Percentiles rank a stretch among this genome's conserved stretches.
phyloP scores from a whole-genome alignment of 1,284 basidiomycete species.

The Trichosporon inkin region DNA sequence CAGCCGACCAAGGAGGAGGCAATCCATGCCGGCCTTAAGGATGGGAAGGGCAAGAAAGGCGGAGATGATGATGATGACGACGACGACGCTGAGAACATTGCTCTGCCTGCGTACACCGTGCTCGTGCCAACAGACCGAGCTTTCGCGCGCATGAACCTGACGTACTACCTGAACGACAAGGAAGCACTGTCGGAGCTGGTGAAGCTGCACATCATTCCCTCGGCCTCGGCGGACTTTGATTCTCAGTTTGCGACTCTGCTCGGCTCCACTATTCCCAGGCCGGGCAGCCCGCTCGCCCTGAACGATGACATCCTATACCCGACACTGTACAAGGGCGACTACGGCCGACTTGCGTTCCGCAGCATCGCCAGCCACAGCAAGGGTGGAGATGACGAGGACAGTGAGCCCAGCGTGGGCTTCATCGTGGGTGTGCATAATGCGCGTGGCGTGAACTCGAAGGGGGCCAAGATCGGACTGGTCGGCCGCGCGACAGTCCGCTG shows the following conservation, averaged over 20 bases:
- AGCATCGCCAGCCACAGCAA: slow-evolving; percentile 26
- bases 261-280: slow-evolving; percentile 16
- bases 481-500: slow-evolving; percentile 67
- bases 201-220: slow-evolving; percentile 80
- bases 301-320: slow-evolving; percentile 67
- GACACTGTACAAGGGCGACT: slow-evolving; percentile 65
- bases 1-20: slow-evolving; percentile 59
- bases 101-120: slow-evolving; percentile 63
- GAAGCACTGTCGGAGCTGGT: slow-evolving; percentile 66
- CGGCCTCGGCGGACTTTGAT: neutral
- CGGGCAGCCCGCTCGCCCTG: slow-evolving; percentile 63
- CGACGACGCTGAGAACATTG: slow-evolving; percentile 38
- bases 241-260: neutral
- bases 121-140: slow-evolving; percentile 88
- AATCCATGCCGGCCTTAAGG: slow-evolving; percentile 43
- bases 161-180: slow-evolving; percentile 64
- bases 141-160: slow-evolving; percentile 83
- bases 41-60: slow-evolving; percentile 54
- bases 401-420: slow-evolving; percentile 46
- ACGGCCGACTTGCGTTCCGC: slow-evolving; percentile 77
- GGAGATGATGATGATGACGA: slow-evolving; percentile 31
- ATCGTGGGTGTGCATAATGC: slow-evolving; percentile 89
- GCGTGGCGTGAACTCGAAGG: slow-evolving; percentile 62
- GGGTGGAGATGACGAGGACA: slow-evolving; percentile 43
- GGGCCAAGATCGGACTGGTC: slow-evolving; percentile 72